These are phyloP conservation scores for Brettanomyces naardenensis DNA, from an alignment of 805 yeast genomes.

Conservation along the genomic window DNA sequence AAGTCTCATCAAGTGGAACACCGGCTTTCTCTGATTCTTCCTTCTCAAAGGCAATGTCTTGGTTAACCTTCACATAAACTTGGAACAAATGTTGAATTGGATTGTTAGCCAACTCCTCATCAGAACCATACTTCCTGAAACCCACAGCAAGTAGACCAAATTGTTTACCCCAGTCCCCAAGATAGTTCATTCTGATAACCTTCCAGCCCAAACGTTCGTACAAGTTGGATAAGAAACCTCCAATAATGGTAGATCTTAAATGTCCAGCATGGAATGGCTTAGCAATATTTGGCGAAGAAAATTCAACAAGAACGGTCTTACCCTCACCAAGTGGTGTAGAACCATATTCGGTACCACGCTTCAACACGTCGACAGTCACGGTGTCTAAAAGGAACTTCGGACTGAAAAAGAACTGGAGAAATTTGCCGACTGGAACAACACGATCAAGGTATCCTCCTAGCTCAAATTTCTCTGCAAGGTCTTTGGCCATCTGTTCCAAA, in stretches of 20 bases:
- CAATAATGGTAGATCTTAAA: conserved; percentile 93
- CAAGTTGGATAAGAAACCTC: conserved; percentile 87
- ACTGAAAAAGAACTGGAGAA: conserved; percentile 81
- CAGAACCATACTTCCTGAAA: conserved; percentile 76
- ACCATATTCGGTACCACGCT: conserved; percentile 60
- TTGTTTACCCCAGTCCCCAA: conserved; percentile 99
- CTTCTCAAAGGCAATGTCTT: conserved; percentile 60
- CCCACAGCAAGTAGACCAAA: conserved; percentile 95
- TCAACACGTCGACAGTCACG: conserved; percentile 63
- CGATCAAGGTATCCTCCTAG: conserved; percentile 58
- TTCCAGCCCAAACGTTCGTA: conserved; percentile 89
- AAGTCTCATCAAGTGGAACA: conserved; percentile 35
- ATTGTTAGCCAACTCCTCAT: conserved; percentile 58
- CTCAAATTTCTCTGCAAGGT: conserved; percentile 76
- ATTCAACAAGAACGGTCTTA: conserved; percentile 74
- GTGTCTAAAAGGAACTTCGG: conserved; percentile 57
- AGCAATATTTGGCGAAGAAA: conserved; percentile 97
- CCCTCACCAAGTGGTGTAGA: conserved; percentile 62
- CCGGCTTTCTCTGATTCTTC: conserved; percentile 46
- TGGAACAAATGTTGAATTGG: conserved; percentile 94
- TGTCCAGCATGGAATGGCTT: conserved; percentile 99
- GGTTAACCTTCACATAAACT: conserved; percentile 82
- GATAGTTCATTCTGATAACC: conserved; percentile 86
- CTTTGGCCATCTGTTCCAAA: conserved; percentile 63
- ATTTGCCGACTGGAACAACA: conserved; percentile 82